Percentiles rank a stretch among this genome's conserved stretches.
These are phyloP conservation scores for Arthrobotrys iridis DNA, from an alignment of 2,329 filamentous ascomycete genomes.

Conservation along the genomic window DNA sequence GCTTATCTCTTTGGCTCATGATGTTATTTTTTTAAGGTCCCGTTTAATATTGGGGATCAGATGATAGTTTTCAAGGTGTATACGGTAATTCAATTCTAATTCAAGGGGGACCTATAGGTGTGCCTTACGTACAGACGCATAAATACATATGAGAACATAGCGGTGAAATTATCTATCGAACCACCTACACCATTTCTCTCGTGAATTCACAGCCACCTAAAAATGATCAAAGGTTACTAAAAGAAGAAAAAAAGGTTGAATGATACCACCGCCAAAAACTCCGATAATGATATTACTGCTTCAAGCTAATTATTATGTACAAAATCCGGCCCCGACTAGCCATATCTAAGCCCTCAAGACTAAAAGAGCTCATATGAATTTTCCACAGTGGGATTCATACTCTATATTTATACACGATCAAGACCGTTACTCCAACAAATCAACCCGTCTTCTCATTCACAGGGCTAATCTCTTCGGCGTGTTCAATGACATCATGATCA, in stretches of 20 bases:
- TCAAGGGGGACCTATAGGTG: background rate
- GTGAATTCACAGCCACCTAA: no score
- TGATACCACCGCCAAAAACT: conserved; percentile 2
- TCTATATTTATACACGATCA: background rate
- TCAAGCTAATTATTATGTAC: background rate
- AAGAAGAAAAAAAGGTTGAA: background rate
- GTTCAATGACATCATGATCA: conserved; percentile 7
- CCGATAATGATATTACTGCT: conserved; percentile 1
- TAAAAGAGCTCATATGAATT: no score
- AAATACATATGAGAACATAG: no score
- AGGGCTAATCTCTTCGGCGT: conserved; percentile 11
- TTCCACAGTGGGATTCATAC: no score
- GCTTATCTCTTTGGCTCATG: background rate
- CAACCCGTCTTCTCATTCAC: conserved; percentile 16
- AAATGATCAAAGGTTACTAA: no score
- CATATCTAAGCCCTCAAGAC: background rate
- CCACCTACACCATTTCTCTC: no score
- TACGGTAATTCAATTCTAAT: conserved; percentile 19
- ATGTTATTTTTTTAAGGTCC: background rate
- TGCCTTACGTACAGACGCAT: background rate
- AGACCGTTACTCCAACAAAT: background rate
- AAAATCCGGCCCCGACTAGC: background rate
- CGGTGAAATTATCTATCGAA: no score
- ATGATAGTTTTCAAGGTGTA: background rate
- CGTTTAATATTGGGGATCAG: background rate